Percentiles rank a stretch among this genome's conserved stretches.
These are phyloP conservation scores for Penicillium dipodomyicola DNA, from an alignment of 495 filamentous ascomycete genomes.

Conservation along the genomic window DNA sequence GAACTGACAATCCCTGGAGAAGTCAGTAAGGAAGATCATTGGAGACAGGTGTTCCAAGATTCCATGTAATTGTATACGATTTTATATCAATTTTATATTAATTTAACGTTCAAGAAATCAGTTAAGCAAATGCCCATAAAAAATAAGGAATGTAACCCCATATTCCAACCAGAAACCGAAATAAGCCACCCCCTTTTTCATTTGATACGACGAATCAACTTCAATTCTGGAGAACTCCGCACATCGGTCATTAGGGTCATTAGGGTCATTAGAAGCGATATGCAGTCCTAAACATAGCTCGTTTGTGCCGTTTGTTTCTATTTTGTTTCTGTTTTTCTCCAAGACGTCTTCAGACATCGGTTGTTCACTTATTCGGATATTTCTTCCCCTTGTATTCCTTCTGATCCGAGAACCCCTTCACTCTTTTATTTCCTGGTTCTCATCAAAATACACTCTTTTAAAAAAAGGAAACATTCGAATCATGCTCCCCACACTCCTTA, in stretches of 20 bases:
- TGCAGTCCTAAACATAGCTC: neutral
- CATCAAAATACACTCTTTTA: constrained; percentile 7
- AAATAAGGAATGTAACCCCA: constrained; percentile 5
- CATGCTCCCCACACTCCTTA: constrained; percentile 4
- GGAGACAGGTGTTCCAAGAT: neutral
- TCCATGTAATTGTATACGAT: neutral
- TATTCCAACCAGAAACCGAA: neutral
- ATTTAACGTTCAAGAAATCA: neutral
- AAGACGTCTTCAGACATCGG: neutral
- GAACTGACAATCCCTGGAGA: neutral
- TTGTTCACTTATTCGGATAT: neutral
- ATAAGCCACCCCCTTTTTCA: constrained; percentile 12
- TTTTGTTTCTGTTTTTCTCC: neutral
- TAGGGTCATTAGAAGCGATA: neutral
- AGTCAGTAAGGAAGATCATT: neutral
- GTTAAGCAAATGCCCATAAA: neutral
- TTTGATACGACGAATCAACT: neutral
- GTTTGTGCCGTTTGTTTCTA: neutral
- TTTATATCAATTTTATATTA: neutral
- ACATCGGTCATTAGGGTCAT: neutral
- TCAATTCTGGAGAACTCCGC: neutral
- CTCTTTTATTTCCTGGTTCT: neutral
- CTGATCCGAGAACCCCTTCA: constrained; percentile 1
- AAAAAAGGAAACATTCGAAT: neutral
- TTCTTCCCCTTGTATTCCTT: constrained; percentile 1